Percentiles rank a stretch among this genome's conserved stretches.
Evolutionary conservation across 2,329 filamentous ascomycete genomes (phyloP).

Genomic region (Aspergillus ochraceus): DNA sequence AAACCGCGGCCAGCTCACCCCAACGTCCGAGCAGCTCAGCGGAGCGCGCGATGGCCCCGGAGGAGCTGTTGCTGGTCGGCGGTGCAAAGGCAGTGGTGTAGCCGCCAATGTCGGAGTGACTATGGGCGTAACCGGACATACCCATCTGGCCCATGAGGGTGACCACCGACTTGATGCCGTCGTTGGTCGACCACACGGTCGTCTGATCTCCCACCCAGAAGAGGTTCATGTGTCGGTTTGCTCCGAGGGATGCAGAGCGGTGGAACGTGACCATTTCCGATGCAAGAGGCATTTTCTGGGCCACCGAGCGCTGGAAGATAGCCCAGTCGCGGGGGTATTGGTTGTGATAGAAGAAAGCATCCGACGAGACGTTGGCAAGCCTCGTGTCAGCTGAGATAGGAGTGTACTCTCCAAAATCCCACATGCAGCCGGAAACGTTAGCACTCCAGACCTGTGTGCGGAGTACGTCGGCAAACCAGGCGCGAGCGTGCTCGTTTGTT

Average conservation of each 20-base stretch:
- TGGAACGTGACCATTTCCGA: too few relatives aligned
- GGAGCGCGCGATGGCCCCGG: conserved; percentile 34
- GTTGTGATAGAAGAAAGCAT: conserved; percentile 14
- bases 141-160: conserved; percentile 39
- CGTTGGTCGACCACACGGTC: conserved; percentile 33
- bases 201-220: conserved; percentile 43
- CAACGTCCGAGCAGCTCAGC: conserved; percentile 38
- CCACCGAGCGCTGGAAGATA: conserved; percentile 34
- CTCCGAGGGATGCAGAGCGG: conserved; percentile 25
- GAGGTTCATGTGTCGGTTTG: conserved; percentile 36
- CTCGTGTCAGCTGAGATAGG: too few relatives aligned
- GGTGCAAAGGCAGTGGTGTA: conserved; percentile 34
- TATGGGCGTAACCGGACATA: conserved; percentile 35
- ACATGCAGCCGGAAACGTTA: too few relatives aligned
- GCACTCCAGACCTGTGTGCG: too few relatives aligned
- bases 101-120: conserved; percentile 38
- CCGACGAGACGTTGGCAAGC: too few relatives aligned
- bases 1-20: conserved; percentile 38
- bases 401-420: too few relatives aligned
- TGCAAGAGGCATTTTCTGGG: too few relatives aligned
- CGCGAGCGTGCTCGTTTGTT: conserved; percentile 31
- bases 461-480: conserved; percentile 36
- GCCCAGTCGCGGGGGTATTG: conserved; percentile 31
- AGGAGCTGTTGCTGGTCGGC: conserved; percentile 3
- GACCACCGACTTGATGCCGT: conserved; percentile 23